phyloP scores from a whole-genome alignment of 148 eudicot genomes.

The Rhododendron ferrugineum region DNA sequence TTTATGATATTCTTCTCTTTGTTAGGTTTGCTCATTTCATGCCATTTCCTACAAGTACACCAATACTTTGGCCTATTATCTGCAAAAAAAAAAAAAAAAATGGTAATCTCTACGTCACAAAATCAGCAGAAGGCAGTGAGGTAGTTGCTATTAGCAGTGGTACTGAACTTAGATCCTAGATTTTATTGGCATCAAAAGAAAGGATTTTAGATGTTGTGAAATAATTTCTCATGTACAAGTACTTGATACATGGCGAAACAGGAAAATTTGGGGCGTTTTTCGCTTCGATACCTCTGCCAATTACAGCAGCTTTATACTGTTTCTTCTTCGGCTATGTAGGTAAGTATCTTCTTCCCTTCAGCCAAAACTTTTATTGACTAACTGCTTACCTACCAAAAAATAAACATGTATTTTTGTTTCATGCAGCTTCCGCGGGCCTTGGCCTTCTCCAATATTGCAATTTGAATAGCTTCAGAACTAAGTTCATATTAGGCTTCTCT shows the following conservation, averaged over 20 bases:
- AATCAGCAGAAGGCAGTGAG: background rate
- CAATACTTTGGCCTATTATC: background rate
- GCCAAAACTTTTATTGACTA: background rate
- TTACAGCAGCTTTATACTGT: conserved; percentile 67
- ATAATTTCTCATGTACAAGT: background rate
- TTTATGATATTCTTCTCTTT: conserved; percentile 73
- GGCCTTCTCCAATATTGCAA: conserved; percentile 80
- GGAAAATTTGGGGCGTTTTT: conserved; percentile 81
- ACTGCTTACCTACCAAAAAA: background rate
- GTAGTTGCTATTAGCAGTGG: background rate
- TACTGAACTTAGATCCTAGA: background rate
- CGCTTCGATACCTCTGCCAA: conserved; percentile 66
- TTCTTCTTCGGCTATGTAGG: conserved; percentile 61
- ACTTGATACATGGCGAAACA: conserved; percentile 13
- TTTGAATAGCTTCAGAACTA: conserved; percentile 74
- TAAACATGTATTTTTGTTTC: background rate
- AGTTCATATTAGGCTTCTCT: conserved; percentile 61
- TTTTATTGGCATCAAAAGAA: background rate
- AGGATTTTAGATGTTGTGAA: background rate
- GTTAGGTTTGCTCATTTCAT: conserved; percentile 27
- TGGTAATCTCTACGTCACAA: background rate
- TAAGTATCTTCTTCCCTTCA: conserved; percentile 25
- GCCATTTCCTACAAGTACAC: background rate
- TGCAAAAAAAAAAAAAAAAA: background rate
- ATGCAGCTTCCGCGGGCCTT: conserved; percentile 74